Percentiles rank a stretch among this genome's conserved stretches.
Conservation (phyloP, 768 basidiomycete species). For the Suillus bovinus region DNA sequence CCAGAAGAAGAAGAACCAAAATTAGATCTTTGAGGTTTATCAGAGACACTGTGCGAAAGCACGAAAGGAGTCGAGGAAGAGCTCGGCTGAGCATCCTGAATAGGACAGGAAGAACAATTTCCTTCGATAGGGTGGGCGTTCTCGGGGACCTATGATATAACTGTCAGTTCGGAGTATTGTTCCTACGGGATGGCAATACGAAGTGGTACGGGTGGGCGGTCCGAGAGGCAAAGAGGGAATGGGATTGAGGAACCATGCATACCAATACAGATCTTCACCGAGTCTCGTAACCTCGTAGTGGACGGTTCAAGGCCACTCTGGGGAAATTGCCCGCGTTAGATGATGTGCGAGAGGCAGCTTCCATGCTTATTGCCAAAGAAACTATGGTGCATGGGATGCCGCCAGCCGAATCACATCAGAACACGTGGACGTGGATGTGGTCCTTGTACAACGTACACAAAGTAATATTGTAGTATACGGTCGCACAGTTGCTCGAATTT, state of each 20-base stretch:
- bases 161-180: not conserved
- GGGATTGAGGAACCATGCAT: not conserved
- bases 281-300: not conserved
- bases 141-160: not conserved
- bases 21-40: not conserved
- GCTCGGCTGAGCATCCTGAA: not conserved
- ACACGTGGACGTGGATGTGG: not conserved
- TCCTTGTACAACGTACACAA: not conserved
- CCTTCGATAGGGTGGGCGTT: not conserved
- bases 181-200: not conserved
- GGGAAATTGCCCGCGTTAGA: not conserved
- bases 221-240: not conserved
- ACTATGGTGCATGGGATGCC: not conserved
- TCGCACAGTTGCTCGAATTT: not conserved
- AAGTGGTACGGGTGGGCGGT: not conserved
- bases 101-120: not conserved
- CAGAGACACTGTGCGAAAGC: not conserved
- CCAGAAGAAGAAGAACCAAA: not conserved
- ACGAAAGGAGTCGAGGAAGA: not conserved
- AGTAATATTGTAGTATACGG: not conserved
- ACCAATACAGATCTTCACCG: not conserved
- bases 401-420: not conserved
- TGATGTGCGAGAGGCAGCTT: not conserved
- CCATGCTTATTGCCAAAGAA: not conserved
- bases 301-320: not conserved